Percentiles rank a stretch among this genome's conserved stretches.
These are phyloP conservation scores for Penicillium lagena DNA, from an alignment of 495 filamentous ascomycete species.

Conservation along the genomic window DNA sequence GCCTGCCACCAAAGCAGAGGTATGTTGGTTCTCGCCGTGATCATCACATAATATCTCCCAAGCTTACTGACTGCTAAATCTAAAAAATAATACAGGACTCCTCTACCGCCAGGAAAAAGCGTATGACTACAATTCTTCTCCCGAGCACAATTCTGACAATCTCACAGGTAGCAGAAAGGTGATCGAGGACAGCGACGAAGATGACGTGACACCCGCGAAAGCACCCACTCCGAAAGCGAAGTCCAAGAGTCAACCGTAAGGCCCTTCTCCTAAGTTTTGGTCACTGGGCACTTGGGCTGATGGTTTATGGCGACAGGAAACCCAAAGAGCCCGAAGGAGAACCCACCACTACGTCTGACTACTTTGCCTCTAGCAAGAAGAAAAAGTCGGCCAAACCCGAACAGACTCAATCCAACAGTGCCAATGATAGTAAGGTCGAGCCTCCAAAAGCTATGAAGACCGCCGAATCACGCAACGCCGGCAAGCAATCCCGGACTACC, in stretches of 20 bases:
- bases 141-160: constrained; percentile 5
- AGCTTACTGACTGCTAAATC: not conserved
- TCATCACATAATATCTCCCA: not conserved
- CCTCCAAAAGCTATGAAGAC: constrained; percentile 16
- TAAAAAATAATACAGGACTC: constrained; percentile 20
- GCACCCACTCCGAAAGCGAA: constrained; percentile 39
- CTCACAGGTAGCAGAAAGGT: constrained; percentile 58
- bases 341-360: constrained; percentile 52
- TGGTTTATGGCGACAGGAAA: constrained; percentile 23
- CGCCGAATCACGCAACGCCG: constrained; percentile 19
- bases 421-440: too few species aligned
- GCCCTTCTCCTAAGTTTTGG: not conserved
- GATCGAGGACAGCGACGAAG: constrained; percentile 71
- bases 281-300: not conserved
- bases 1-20: too few species aligned
- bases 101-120: constrained; percentile 28
- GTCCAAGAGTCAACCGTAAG: constrained; percentile 34
- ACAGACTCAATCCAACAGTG: too few species aligned
- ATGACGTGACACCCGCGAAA: constrained; percentile 40
- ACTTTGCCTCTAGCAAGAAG: constrained; percentile 56
- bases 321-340: constrained; percentile 41
- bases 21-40: not conserved
- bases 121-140: constrained; percentile 17
- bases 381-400: constrained; percentile 24
- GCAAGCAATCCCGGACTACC: constrained; percentile 26